Evolutionary conservation across 495 filamentous ascomycete species (phyloP).

Genomic region (Xylaria acuta): DNA sequence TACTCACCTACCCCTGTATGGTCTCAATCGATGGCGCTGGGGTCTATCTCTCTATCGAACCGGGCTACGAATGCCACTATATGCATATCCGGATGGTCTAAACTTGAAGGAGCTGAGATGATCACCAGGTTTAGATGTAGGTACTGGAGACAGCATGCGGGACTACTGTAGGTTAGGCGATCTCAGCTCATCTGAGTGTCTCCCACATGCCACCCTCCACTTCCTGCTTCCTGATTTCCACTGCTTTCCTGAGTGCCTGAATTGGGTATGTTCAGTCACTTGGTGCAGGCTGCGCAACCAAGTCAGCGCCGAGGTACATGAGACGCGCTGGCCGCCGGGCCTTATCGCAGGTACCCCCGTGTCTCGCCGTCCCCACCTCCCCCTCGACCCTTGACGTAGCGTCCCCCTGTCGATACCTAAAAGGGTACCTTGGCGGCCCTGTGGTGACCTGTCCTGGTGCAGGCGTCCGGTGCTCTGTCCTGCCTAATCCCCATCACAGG

Average conservation of each 20-base stretch:
- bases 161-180: constrained; percentile 21
- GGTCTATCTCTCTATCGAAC: neutral
- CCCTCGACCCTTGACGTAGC: constrained; percentile 4
- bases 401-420: constrained; percentile 19
- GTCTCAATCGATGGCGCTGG: neutral
- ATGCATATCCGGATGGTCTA: constrained; percentile 6
- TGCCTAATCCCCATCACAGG: constrained; percentile 22
- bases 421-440: constrained; percentile 8
- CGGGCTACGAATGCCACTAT: neutral
- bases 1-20: neutral
- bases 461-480: constrained; percentile 5
- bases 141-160: constrained; percentile 16
- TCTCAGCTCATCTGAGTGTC: constrained; percentile 17
- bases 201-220: constrained; percentile 20
- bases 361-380: neutral
- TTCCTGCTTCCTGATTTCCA: neutral
- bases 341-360: constrained; percentile 12
- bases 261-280: constrained; percentile 8
- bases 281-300: constrained; percentile 4
- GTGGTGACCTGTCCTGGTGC: constrained; percentile 26
- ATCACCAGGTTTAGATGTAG: constrained; percentile 16
- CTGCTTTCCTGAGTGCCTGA: constrained; percentile 5
- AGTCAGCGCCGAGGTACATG: neutral
- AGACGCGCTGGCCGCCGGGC: neutral
- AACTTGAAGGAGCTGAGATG: constrained; percentile 17